Evolutionary conservation across 345 rosid species (phyloP), one percentile per base, ranked within the genome.

Genomic region (Acer saccharum): DNA sequence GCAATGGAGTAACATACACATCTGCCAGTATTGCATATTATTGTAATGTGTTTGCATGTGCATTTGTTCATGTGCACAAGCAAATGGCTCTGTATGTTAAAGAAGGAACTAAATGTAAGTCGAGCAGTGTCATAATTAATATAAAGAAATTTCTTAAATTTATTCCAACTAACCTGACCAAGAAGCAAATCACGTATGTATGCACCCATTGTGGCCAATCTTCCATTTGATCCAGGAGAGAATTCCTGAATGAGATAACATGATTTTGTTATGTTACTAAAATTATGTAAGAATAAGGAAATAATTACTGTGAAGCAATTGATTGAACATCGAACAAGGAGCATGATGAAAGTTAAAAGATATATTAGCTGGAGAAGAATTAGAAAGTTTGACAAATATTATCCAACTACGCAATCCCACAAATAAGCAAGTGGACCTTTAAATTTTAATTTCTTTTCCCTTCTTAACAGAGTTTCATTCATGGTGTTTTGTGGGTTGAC

Each of bases 161-260:
- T 48, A 63, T 17, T 44, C 65, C 71, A 61, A 78, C 91, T 85
- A 68, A 96, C 99, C 99, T 92, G 95, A 69, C 99, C 98, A 60
- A 96, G 98, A 71, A 96, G 95, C 84, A 96, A 85, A 89, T 96
- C 99, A 27, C 99, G 97, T 61, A 94, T 86, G 65, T 96, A 96
- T 11, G 86, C 91, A 73, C 99, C 99, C 95, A 96, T 94, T 81
- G 98, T 92, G 48, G 97, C 87, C 87, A 78, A 85, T 69, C 89
- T 84, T 80, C 95, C 97, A 81, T 79, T 87, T 35, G 97, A 94
- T 69, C 95, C 97, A 9, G 99, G 99, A 74, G 97, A 87, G 80
- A 96, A 96, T 89, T 94, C 98, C 99, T 96, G 88, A 76, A 86
- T 69, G 70, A 17, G 25, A 64, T 10, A 69, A 46, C 69, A 79